phyloP scores from a whole-genome alignment of 176 grass and related monocot genomes.

The Triticum dicoccoides region DNA sequence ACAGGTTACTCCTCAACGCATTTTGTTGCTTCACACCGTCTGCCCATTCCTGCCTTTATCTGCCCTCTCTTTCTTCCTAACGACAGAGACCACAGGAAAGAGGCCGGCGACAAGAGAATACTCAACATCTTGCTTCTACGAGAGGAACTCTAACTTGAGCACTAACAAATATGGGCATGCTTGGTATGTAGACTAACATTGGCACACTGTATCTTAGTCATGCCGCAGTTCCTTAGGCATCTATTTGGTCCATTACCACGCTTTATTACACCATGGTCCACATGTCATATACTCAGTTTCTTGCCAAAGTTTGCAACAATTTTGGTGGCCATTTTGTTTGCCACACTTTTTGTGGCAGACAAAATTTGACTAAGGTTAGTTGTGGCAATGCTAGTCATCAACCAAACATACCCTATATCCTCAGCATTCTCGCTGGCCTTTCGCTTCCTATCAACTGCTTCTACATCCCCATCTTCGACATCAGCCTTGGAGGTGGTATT shows the following conservation, averaged over 20 bases:
- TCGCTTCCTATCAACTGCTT: not conserved
- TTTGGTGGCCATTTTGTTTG: conserved; percentile 13
- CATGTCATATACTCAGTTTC: not conserved
- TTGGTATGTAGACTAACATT: not conserved
- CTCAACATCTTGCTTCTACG: conserved; percentile 21
- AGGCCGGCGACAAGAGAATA: not conserved
- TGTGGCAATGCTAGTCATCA: not conserved
- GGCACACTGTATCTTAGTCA: not conserved
- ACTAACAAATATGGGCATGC: not conserved
- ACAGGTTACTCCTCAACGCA: not conserved
- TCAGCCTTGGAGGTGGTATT: not conserved
- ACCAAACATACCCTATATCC: not conserved
- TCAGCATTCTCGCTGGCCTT: not conserved
- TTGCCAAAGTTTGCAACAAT: not conserved
- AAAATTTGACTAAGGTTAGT: conserved; percentile 3
- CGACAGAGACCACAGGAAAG: conserved; percentile 4
- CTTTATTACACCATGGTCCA: not conserved
- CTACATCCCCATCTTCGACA: not conserved
- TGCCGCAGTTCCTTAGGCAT: not conserved
- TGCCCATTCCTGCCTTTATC: not conserved
- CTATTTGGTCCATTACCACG: not conserved
- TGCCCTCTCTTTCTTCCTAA: conserved; percentile 20
- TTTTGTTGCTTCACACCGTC: not conserved
- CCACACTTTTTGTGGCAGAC: not conserved
- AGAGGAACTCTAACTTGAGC: not conserved